Conservation (phyloP, 73 alveolate genomes). For the Blepharisma japonicum region DNA sequence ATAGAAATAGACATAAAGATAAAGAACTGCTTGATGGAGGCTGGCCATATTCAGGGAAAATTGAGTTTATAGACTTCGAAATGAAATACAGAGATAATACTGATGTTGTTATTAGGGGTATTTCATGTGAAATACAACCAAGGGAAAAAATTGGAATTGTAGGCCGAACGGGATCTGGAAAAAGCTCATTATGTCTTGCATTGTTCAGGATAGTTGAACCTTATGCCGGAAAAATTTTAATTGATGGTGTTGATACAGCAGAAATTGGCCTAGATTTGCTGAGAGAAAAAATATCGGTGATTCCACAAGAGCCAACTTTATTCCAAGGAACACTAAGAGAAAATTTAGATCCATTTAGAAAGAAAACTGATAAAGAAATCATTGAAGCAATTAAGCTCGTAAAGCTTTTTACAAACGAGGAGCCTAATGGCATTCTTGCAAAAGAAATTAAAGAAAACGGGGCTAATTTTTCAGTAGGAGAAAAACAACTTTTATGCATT, state of each 20-base stretch:
- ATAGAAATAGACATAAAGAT: not conserved
- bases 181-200: slow-evolving; percentile 52
- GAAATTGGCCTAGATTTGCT: slow-evolving; percentile 57
- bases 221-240: slow-evolving; percentile 52
- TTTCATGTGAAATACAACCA: slow-evolving; percentile 42
- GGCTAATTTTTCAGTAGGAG: slow-evolving; percentile 76
- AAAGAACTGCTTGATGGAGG: slow-evolving; percentile 14
- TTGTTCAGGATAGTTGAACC: slow-evolving; percentile 54
- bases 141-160: slow-evolving; percentile 76
- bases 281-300: slow-evolving; percentile 70
- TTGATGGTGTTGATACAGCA: slow-evolving; percentile 79
- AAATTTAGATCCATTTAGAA: slow-evolving; percentile 82
- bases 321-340: slow-evolving; percentile 82
- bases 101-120: slow-evolving; percentile 54
- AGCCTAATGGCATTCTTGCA: slow-evolving; percentile 59
- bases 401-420: slow-evolving; percentile 54
- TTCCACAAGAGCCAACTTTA: slow-evolving; percentile 87
- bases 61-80: slow-evolving; percentile 49
- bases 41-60: slow-evolving; percentile 70
- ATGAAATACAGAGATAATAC: slow-evolving; percentile 67
- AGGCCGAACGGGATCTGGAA: slow-evolving; percentile 89
- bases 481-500: slow-evolving; percentile 67
- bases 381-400: slow-evolving; percentile 62
- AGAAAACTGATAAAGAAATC: slow-evolving; percentile 61
- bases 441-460: slow-evolving; percentile 75